Conservation (phyloP, 441 rosid genomes). For the Metrosideros polymorpha region DNA sequence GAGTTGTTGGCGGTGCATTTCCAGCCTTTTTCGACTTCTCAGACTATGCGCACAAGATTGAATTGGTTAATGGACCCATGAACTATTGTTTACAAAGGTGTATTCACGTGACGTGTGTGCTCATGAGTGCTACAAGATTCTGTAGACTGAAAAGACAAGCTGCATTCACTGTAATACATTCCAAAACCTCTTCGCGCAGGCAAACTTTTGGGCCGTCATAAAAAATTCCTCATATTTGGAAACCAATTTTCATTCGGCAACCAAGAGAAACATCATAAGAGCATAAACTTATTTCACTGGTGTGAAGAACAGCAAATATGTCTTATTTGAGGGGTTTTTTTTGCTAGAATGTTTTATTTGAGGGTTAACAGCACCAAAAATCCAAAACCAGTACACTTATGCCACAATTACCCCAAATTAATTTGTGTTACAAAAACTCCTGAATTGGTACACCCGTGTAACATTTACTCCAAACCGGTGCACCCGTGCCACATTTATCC, state of each 20-base stretch:
- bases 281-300: neutral
- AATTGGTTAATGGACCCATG: neutral
- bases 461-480: no score
- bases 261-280: neutral
- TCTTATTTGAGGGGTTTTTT: no score
- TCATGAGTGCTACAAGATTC: neutral
- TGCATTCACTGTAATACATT: neutral
- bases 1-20: constrained; percentile 51
- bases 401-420: no score
- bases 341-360: no score
- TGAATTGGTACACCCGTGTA: no score
- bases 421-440: no score
- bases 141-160: neutral
- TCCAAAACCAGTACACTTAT: no score
- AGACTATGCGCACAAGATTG: constrained; percentile 32
- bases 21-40: constrained; percentile 91
- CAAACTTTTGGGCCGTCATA: neutral
- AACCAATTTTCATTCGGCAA: neutral
- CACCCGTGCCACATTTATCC: no score
- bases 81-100: neutral
- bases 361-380: no score
- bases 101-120: neutral
- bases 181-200: neutral
- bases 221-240: neutral
- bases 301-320: no score